phyloP scores from a whole-genome alignment of 1,139 yeast genomes.

The Taiozyma sp. region DNA sequence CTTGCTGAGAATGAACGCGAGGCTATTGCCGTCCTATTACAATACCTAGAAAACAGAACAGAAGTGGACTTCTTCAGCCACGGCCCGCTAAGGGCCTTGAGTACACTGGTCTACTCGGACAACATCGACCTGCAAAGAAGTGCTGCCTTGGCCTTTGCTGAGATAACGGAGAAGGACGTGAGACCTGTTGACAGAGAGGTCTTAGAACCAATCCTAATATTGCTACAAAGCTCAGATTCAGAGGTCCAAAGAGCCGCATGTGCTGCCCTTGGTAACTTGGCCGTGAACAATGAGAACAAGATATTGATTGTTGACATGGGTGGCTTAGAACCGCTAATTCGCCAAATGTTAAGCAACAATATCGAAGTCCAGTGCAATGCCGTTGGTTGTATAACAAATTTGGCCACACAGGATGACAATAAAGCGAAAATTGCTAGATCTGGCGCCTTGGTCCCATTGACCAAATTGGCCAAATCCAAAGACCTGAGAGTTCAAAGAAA shows the following conservation, averaged over 20 bases:
- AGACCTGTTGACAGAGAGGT: constrained; percentile 88
- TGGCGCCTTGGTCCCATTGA: constrained; percentile 93
- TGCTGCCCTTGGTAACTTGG: constrained; percentile 95
- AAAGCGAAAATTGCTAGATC: constrained; percentile 92
- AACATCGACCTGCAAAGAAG: constrained; percentile 92
- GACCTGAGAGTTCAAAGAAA: constrained; percentile 96
- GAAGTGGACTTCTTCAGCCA: constrained; percentile 93
- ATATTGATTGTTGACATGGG: constrained; percentile 95
- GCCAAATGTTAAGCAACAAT: constrained; percentile 96
- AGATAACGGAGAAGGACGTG: constrained; percentile 93
- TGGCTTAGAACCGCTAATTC: constrained; percentile 89
- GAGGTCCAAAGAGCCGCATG: constrained; percentile 99
- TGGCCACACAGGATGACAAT: constrained; percentile 98
- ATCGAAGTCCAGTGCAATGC: constrained; percentile 99
- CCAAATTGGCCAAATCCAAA: constrained; percentile 88
- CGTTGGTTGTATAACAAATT: constrained; percentile 95
- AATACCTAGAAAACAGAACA: constrained; percentile 77
- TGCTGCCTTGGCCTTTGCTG: constrained; percentile 98
- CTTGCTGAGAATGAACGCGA: constrained; percentile 97
- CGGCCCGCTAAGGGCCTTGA: constrained; percentile 81
- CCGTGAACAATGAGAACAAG: constrained; percentile 94
- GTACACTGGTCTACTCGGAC: constrained; percentile 90
- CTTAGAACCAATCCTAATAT: constrained; percentile 83
- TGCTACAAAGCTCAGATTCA: constrained; percentile 80
- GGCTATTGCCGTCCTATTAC: constrained; percentile 85